phyloP scores from a whole-genome alignment of 169 alveolate species.

The Neospora caninum region DNA sequence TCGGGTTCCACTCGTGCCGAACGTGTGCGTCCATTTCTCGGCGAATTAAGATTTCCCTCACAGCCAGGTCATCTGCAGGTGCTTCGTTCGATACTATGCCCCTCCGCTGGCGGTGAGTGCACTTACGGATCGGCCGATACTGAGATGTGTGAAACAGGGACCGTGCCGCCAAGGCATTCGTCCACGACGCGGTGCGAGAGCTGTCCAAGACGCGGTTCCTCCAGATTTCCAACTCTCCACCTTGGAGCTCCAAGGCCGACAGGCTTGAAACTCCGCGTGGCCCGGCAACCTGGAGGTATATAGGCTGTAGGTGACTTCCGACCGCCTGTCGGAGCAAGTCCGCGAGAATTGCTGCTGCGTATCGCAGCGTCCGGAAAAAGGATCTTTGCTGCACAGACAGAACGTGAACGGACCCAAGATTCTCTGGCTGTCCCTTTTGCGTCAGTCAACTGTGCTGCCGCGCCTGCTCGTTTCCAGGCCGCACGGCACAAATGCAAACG shows the following conservation, averaged over 20 bases:
- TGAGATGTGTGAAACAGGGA: background rate
- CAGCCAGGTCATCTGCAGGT: too few relatives aligned
- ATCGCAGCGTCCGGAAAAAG: constrained; percentile 14
- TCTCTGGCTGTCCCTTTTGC: background rate
- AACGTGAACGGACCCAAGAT: background rate
- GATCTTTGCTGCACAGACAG: background rate
- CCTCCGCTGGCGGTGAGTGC: too few relatives aligned
- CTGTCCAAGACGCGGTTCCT: background rate
- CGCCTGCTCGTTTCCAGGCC: too few relatives aligned
- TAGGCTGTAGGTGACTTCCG: background rate
- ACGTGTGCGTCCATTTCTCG: too few relatives aligned
- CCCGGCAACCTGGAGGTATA: background rate
- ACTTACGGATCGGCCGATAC: constrained; percentile 8
- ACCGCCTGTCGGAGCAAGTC: constrained; percentile 10
- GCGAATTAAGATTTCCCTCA: too few relatives aligned
- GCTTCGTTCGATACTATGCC: too few relatives aligned
- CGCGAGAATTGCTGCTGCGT: background rate
- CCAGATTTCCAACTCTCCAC: constrained; percentile 12
- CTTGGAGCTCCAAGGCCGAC: background rate
- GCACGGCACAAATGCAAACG: too few relatives aligned
- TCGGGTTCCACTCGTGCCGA: too few relatives aligned
- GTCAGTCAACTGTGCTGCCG: background rate
- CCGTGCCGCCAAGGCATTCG: constrained; percentile 10
- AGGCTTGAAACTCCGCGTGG: background rate
- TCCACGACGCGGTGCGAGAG: background rate